Conservation (phyloP, 2,329 filamentous ascomycete genomes). For the Raffaelea deltoideospora region DNA sequence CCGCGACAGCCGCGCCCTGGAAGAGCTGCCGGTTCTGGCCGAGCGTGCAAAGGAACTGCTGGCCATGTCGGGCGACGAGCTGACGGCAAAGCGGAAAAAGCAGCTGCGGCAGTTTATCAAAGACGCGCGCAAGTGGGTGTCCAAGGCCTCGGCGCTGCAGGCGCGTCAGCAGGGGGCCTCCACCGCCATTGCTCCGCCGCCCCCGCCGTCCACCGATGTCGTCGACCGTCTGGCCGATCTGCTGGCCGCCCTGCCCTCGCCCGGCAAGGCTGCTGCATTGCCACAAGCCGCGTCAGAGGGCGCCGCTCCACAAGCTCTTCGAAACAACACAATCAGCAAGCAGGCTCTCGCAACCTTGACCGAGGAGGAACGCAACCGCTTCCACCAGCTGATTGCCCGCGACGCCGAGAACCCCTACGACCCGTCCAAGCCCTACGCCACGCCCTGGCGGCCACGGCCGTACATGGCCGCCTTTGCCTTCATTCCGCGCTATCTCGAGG, state of each 20-base stretch:
- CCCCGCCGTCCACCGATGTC: conserved; percentile 21
- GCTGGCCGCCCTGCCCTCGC: too few species aligned
- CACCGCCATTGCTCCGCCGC: conserved; percentile 23
- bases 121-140: conserved; percentile 47
- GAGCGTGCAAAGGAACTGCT: conserved; percentile 22
- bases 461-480: conserved; percentile 91
- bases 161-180: conserved; percentile 15
- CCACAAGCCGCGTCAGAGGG: background rate
- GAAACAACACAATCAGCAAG: too few species aligned
- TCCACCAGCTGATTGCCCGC: conserved; percentile 42
- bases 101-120: conserved; percentile 58
- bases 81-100: conserved; percentile 60
- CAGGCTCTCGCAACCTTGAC: conserved; percentile 22
- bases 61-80: conserved; percentile 13
- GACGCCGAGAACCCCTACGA: conserved; percentile 67
- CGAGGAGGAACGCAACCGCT: conserved; percentile 34
- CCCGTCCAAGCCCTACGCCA: conserved; percentile 65
- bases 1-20: conserved; percentile 8
- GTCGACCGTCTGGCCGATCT: conserved; percentile 39
- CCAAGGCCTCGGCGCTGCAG: conserved; percentile 29
- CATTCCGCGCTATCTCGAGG: conserved; percentile 88
- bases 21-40: conserved; percentile 22
- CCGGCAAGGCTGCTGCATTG: too few species aligned
- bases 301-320: too few species aligned
- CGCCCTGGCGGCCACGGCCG: conserved; percentile 74